Base-by-base conservation (phyloP, 139 green algal genomes). In the Tetradesmus obliquus region DNA sequence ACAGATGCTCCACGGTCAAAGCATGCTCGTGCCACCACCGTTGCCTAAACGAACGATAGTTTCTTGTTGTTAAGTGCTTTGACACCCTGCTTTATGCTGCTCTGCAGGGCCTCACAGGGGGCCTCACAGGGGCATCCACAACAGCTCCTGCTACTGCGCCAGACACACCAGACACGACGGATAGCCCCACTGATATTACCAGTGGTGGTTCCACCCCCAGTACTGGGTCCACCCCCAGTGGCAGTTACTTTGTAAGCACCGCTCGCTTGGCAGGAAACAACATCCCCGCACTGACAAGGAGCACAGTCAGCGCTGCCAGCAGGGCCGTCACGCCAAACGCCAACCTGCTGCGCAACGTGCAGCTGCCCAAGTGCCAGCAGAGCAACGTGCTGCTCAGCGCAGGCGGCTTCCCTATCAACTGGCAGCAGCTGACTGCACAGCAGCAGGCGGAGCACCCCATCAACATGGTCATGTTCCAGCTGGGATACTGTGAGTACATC, bases 331-430 rank as follows among this genome's bases (percentile, higher is more conserved):
- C 66, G 17, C 66, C 66, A 17, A 76, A 76, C 66, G 17, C 66
- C 3, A 76, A 5, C 17, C n/a, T 76, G 17, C 1, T 76, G 10
- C 66, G 66, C 1, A n/a, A 24, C 17, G 66, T 24, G 15, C 66
- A 76, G 66, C 66, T 76, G 17, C 66, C 66, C 10, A 76, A 76
- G 17, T 76, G 66, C 20, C 76, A 82, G 76, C 53, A 86, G 7
- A 57, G 81, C 54, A 86, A 86, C 69, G 81, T 86, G 53, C 81
- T 86, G 81, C 53, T 62, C 24, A 84, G 13, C 10, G 24, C 53
- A 71, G 19, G 81, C 1, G n/a, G 76, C 76, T 82, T 82, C 76
- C 76, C 76, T 5, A 82, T 1, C 76, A 82, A 53, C 24, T 82
- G 76, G 76, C 76, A 82, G 76, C 66, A 82, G n/a, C 76, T 82